These are phyloP conservation scores for Epichloe baconii DNA, from an alignment of 2,329 filamentous ascomycete species.

Conservation along the genomic window DNA sequence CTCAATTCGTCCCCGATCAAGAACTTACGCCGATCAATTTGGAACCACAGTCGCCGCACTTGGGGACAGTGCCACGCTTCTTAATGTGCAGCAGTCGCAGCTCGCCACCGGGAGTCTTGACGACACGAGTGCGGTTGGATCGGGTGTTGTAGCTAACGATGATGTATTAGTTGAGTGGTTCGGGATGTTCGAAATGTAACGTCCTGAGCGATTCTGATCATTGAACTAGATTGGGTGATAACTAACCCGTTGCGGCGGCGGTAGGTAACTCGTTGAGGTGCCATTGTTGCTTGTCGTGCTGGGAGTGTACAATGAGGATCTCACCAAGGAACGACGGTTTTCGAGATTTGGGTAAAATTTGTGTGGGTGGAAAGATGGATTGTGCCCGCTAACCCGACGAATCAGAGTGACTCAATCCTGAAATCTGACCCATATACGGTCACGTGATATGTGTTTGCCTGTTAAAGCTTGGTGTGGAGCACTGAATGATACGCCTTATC, in stretches of 20 bases:
- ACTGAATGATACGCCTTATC: too few species aligned
- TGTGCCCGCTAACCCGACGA: conserved; percentile 26
- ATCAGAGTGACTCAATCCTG: conserved; percentile 15
- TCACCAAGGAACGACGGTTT: conserved; percentile 25
- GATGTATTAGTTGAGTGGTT: conserved; percentile 2
- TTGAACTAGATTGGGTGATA: not conserved
- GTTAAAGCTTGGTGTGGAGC: not conserved
- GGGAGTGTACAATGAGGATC: conserved; percentile 23
- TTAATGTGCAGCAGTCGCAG: conserved; percentile 97
- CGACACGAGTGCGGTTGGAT: conserved; percentile 90
- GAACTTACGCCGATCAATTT: conserved; percentile 94
- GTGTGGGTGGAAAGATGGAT: conserved; percentile 25
- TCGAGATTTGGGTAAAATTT: conserved; percentile 30
- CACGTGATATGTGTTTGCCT: not conserved
- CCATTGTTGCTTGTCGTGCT: conserved; percentile 41
- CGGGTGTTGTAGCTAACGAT: conserved; percentile 79
- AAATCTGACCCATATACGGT: not conserved
- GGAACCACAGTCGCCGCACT: conserved; percentile 97
- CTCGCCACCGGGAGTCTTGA: conserved; percentile 94
- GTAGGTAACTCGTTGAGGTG: conserved; percentile 49
- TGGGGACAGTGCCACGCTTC: conserved; percentile 96
- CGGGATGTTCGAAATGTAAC: not conserved
- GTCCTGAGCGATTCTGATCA: not conserved
- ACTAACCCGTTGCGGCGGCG: conserved; percentile 73
- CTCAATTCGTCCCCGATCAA: conserved; percentile 9